Percentiles rank a stretch among this genome's conserved stretches.
phyloP scores from a whole-genome alignment of 208 protist species.

The Crithidia fasciculata region DNA sequence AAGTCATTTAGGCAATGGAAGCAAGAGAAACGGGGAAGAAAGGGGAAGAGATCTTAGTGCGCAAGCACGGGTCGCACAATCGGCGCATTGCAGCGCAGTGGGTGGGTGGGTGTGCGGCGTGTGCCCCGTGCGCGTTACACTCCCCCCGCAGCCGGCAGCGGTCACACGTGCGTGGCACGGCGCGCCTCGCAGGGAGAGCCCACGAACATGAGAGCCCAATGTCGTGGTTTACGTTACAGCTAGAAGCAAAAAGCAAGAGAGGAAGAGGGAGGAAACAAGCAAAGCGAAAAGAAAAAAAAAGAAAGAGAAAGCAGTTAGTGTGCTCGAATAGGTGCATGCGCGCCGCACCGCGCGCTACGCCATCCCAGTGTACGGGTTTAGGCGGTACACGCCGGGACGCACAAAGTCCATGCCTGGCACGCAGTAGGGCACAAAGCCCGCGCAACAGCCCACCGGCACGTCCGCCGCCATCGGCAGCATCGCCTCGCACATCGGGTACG shows the following conservation, averaged over 20 bases:
- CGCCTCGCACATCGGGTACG: background rate
- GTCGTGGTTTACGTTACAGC: background rate
- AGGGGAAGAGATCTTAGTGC: conserved; percentile 8
- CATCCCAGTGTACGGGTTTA: conserved; percentile 39
- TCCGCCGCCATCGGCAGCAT: background rate
- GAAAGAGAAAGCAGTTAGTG: no score
- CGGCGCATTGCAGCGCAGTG: background rate
- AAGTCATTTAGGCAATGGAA: background rate
- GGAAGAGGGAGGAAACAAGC: background rate
- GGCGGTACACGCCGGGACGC: conserved; percentile 29
- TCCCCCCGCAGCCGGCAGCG: background rate
- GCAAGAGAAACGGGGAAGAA: conserved; percentile 6
- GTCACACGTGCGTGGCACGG: background rate
- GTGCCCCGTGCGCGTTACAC: background rate
- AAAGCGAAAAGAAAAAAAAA: background rate
- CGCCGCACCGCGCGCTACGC: no score
- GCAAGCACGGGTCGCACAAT: background rate
- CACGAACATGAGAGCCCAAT: conserved; percentile 3
- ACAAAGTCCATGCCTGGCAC: conserved; percentile 29
- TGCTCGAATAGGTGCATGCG: no score
- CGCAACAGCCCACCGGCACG: background rate
- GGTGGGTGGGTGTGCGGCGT: background rate
- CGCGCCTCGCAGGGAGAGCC: background rate
- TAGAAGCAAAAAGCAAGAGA: background rate
- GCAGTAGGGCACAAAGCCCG: conserved; percentile 7